Base-by-base conservation (phyloP, 352 stramenopile genomes). In the Phytophthora capsici region DNA sequence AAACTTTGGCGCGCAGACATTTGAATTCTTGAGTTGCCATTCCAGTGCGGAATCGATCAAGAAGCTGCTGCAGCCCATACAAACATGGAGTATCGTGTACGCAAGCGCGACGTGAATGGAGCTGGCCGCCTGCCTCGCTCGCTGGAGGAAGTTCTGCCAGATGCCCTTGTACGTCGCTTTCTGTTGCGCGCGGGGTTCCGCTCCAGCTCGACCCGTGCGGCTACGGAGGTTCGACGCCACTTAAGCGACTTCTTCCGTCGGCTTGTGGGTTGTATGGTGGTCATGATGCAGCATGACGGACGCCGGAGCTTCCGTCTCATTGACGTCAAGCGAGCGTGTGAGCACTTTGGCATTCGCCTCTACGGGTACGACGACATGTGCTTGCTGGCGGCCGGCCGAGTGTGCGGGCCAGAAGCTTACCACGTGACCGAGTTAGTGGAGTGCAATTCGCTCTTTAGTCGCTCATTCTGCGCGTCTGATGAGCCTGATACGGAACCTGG, bases 331-430 rank as follows among this genome's bases (percentile, higher is more conserved):
- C 75, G 67, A 12, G 79, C 84, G 7, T 93, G 80, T 26, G 70
- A 76, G 23, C 65, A 87, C 48, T 82, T 87, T 38, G 84, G 83
- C 12, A 90, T 93, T 47, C 69, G 71, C 6, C 56, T 95, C 53
- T 95, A 95, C 40, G 87, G 87, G 44, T 93, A 91, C 64, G 84
- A 93, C 60, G 85, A 94, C 47, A 75, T 90, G 66, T 90, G 81
- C 55, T 46, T 80, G 44, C 46, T 94, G 22, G 69, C 46, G 19
- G 67, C 48, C 43, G 57, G 70, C 4, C 44, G 66, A 1, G 45
- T 56, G 17, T 64, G 59, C 19, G 64, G 64, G 6, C 63, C 61
- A 34, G 64, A 84, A n/a, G 46, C 63, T 6, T 84, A 74, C 41
- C 85, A 92, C 49, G 75, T 94, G 45, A 94, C 80, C 1, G 85